Evolutionary conservation across 257 asterid species (phyloP), one percentile per base, ranked within the genome.

Genomic region (Eustoma russellianum): DNA sequence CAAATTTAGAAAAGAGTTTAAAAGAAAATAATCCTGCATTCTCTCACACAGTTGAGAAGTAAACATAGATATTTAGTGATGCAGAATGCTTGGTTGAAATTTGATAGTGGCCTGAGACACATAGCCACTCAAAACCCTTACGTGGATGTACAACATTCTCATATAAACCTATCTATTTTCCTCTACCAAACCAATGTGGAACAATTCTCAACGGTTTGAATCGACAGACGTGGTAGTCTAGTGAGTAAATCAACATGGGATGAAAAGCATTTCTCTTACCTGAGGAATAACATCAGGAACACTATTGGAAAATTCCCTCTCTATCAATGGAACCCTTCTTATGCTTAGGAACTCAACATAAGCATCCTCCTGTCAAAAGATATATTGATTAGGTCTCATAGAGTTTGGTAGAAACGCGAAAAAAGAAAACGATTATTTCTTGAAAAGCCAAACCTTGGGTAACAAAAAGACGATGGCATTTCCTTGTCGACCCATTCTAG

Each of bases 401-500:
- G 24, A 52, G 14, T 7, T 18, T 7, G 2, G n/a, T 52, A 3
- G 5, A 41, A 4, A 7, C 9, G 4, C 0, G 53, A 0, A 7
- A 13, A 14, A 51, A 30, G 14, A 9, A 4, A 50, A 2, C 1
- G 13, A 7, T 10, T 33, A 7, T 52, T 52, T 0, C 13, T 13
- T 11, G 18, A 55, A 18, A 46, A 10, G 14, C 45, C 68, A 41
- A 60, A 60, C 98, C 98, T 91, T 80, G 45, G 95, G 97, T 70
- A 85, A 70, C 54, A 91, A 69, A 63, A 87, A 91, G 53, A 85
- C 90, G 57, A 84, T 69, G 13, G 93, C 95, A 74, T 70, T 76
- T 56, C 98, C 97, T 76, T 85, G 79, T 40, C 95, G 81, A 45
- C 98, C 98, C 90, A 91, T 55, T 68, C 97, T 77, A 59, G 98